phyloP scores from a whole-genome alignment of 306 rosid species.

The Senna siamea region DNA sequence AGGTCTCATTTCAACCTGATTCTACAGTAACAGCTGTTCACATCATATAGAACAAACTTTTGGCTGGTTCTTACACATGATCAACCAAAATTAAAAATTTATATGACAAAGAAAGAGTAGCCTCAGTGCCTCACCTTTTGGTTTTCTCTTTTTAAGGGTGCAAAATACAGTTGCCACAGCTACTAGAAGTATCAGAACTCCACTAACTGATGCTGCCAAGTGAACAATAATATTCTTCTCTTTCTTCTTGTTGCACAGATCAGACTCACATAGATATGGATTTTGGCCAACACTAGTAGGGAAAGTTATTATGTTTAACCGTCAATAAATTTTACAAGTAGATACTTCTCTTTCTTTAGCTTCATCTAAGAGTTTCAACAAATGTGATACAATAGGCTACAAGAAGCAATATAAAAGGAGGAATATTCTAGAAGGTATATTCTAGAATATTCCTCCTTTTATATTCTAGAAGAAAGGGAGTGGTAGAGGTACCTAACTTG shows the following conservation, averaged over 20 bases:
- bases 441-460: too few species aligned
- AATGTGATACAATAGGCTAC: too few species aligned
- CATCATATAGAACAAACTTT: neutral
- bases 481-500: too few species aligned
- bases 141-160: constrained; percentile 32
- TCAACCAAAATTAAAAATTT: neutral
- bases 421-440: too few species aligned
- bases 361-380: too few species aligned
- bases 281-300: constrained; percentile 46
- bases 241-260: constrained; percentile 28
- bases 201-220: constrained; percentile 46
- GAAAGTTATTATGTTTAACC: constrained; percentile 1
- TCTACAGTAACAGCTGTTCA: neutral
- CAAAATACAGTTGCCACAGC: constrained; percentile 24
- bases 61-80: neutral
- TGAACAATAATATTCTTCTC: constrained; percentile 34
- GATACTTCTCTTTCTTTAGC: too few species aligned
- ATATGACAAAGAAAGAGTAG: too few species aligned
- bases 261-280: constrained; percentile 40
- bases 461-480: too few species aligned
- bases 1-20: neutral
- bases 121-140: constrained; percentile 15
- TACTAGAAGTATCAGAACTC: constrained; percentile 31
- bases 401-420: too few species aligned
- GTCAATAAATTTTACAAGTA: neutral